These are phyloP conservation scores for Letharia lupina DNA, from an alignment of 495 filamentous ascomycete species.

Conservation along the genomic window DNA sequence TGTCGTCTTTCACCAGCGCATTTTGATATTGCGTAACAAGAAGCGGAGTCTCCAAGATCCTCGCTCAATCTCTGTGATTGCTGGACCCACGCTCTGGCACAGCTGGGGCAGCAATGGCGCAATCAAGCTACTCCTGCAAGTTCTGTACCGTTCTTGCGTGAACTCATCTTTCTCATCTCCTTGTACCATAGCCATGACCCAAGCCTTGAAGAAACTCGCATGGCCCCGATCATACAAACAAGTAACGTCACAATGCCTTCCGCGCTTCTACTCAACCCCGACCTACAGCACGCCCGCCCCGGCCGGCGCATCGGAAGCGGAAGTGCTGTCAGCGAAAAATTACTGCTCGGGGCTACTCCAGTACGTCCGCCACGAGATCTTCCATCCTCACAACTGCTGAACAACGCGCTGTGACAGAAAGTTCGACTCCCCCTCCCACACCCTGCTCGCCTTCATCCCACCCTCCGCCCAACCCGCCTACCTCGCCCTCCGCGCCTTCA, in stretches of 20 bases:
- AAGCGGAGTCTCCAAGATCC: too few species aligned
- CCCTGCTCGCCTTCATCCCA: slow-evolving; percentile 78
- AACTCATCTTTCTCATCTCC: not conserved
- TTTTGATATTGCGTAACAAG: too few species aligned
- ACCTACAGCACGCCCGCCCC: slow-evolving; percentile 28
- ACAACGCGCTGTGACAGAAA: slow-evolving; percentile 40
- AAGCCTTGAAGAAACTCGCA: not conserved
- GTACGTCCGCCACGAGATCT: slow-evolving; percentile 31
- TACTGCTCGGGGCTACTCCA: slow-evolving; percentile 51
- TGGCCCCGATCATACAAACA: not conserved
- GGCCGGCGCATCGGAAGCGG: slow-evolving; percentile 28
- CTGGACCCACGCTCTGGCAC: not conserved
- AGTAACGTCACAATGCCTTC: not conserved
- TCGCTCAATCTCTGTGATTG: too few species aligned
- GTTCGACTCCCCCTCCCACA: slow-evolving; percentile 79
- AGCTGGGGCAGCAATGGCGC: not conserved
- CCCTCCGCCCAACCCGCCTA: slow-evolving; percentile 64
- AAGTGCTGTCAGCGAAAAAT: slow-evolving; percentile 44
- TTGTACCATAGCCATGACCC: not conserved
- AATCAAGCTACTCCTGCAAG: not conserved
- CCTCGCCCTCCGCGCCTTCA: slow-evolving; percentile 84
- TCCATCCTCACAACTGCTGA: not conserved
- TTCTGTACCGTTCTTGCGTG: not conserved
- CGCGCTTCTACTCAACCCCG: slow-evolving; percentile 24
- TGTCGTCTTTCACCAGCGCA: too few species aligned